Percentiles rank a stretch among this genome's conserved stretches.
phyloP scores from a whole-genome alignment of 352 stramenopile species.

The Pythium phragmiticola region DNA sequence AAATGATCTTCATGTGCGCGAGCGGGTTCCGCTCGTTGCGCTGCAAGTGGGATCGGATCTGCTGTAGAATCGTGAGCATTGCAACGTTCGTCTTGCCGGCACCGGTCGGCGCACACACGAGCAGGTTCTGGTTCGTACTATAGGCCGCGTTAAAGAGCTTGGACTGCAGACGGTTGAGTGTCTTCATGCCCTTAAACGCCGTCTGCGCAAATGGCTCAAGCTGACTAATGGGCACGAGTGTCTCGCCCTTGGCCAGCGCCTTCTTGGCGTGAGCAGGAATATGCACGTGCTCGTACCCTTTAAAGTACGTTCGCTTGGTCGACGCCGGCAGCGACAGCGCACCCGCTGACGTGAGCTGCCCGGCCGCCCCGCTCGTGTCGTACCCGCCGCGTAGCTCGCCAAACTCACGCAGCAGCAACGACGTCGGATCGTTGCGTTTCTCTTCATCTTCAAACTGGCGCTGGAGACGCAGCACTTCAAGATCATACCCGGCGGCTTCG shows the following conservation, averaged over 20 bases:
- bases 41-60: constrained; percentile 79
- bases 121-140: constrained; percentile 95
- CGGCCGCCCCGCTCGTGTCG: constrained; percentile 60
- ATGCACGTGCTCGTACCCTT: constrained; percentile 83
- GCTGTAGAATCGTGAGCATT: constrained; percentile 95
- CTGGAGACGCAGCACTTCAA: constrained; percentile 72
- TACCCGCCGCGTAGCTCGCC: constrained; percentile 65
- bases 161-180: constrained; percentile 98
- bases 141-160: constrained; percentile 97
- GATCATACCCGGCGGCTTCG: constrained; percentile 74
- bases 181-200: constrained; percentile 72
- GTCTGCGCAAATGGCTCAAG: constrained; percentile 76
- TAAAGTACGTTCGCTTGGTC: constrained; percentile 75
- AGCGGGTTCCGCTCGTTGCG: constrained; percentile 40
- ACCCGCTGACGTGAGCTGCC: constrained; percentile 59
- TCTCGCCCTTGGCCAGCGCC: constrained; percentile 50
- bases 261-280: constrained; percentile 74
- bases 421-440: constrained; percentile 56
- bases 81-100: constrained; percentile 99
- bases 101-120: constrained; percentile 92
- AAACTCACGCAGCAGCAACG: constrained; percentile 75
- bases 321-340: constrained; percentile 50
- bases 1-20: constrained; percentile 93
- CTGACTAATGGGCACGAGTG: constrained; percentile 56
- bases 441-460: constrained; percentile 72